Base-by-base conservation (phyloP, 306 rosid species). In the Quercus aquifolioides region DNA sequence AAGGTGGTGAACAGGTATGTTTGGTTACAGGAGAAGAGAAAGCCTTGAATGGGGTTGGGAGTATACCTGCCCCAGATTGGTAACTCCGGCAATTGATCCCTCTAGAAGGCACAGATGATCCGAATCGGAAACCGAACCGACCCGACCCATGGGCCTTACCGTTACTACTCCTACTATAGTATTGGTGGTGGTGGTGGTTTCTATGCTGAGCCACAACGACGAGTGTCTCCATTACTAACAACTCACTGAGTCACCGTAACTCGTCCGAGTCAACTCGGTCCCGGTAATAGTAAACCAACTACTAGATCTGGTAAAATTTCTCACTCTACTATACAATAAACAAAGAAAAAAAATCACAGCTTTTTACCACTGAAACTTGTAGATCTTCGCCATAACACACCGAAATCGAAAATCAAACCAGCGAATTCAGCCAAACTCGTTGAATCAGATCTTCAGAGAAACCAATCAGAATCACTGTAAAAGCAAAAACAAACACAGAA, bases 21-120 rank as follows among this genome's bases (percentile, higher is more conserved):
- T 86, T 80, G 69, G 90, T 59, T n/a, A 77, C 79, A 68, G 92
- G 84, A 69, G 81, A 69, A 76, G 38, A 60, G 20, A 69, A 69
- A 74, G 82, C 74, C 84, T 82, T 87, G 74, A 82, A 80, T 13
- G 96, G 97, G 73, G 91, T 84, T 12, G 94, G 92, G 18, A 89
- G 88, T 28, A 94, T 75, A 73, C 96, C 93, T 38, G 83, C 73
- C 35, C 92, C 90, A 14, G 96, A 86, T 71, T 92, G 89, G 78
- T 84, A 94, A 88, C 84, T 86, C 84, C 98, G 86, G 76, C 97
- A 91, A 79, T 86, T 92, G 78, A 92, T 81, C 67, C 89, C 93
- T 71, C 76, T 15, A 49, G 74, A 86, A 91, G 33, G 70, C 87
- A 59, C 81, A 80, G 31, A 85, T 79, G 31, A 85, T 79, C 13